Base-by-base conservation (phyloP, 495 filamentous ascomycete species). In the Penicillium canariense region DNA sequence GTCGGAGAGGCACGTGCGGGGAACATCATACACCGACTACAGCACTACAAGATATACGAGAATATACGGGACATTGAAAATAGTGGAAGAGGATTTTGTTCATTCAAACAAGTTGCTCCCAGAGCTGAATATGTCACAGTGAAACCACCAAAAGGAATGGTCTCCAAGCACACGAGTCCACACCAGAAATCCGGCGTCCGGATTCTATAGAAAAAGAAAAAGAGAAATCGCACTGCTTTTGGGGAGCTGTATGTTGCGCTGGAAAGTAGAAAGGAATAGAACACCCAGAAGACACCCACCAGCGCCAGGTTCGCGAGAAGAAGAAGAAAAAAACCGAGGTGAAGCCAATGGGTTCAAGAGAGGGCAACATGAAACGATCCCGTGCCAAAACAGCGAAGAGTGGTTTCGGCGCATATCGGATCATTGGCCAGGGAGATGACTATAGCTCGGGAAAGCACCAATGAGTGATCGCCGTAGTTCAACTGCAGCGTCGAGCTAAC, bases 251-350 rank as follows among this genome's bases (percentile, higher is more conserved):
- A 63, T 62, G 51, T 48, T 61, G 59, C 62, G 56, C 62, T 65
- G 20, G 39, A 58, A 68, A 56, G 57, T 34, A 56, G 52, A 61
- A n/a, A 57, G 61, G 42, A 54, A 59, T 28, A 39, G 36, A 66
- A 72, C 62, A 67, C 67, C 68, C 59, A 70, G 66, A 46, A 46
- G 18, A 48, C 51, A 72, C 66, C 71, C 73, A 70, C 73, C 68
- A 73, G 68, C 71, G 73, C 73, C 71, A 57, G 55, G 49, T 67
- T 52, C 51, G 43, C 22, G 40, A 58, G 50, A 12, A 62, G 52
- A 56, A 54, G 26, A 36, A 58, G 50, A 12, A 62, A 53, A 56
- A 54, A 23, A 53, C 32, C 28, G 22, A 53, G 43, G 59, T 49
- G 35, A 63, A 56, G 26, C 30, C n/a, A 61, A 57, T 25, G 22